phyloP scores from a whole-genome alignment of 768 basidiomycete species.

The Pleurotus tuber-regium region DNA sequence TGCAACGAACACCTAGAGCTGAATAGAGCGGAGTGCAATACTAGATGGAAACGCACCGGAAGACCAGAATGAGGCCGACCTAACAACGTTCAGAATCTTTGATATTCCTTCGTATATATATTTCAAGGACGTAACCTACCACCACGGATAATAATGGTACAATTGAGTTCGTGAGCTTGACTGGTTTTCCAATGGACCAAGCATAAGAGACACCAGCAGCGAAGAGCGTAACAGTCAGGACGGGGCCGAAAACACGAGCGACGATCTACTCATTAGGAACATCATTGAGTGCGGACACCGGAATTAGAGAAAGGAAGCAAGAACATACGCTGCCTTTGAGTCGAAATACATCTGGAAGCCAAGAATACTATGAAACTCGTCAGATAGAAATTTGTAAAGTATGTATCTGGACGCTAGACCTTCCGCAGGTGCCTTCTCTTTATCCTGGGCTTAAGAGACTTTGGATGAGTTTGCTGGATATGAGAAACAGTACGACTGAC shows the following conservation, averaged over 20 bases:
- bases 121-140: constrained; percentile 42
- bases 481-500: not conserved
- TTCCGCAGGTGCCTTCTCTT: constrained; percentile 54
- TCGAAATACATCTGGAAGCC: constrained; percentile 86
- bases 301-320: not conserved
- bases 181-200: constrained; percentile 50
- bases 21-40: too few species aligned
- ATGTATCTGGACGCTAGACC: constrained; percentile 28
- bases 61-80: constrained; percentile 89
- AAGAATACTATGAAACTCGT: constrained; percentile 60
- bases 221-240: constrained; percentile 80
- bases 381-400: constrained; percentile 1
- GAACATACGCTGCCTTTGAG: constrained; percentile 74
- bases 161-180: constrained; percentile 78
- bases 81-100: constrained; percentile 22
- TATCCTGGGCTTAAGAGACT: constrained; percentile 30
- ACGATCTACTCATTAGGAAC: constrained; percentile 50
- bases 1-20: too few species aligned
- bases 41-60: constrained; percentile 76
- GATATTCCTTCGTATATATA: not conserved
- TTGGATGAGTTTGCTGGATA: not conserved
- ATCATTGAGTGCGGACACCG: constrained; percentile 12
- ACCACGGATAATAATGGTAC: constrained; percentile 89
- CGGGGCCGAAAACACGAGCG: constrained; percentile 71
- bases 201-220: constrained; percentile 60